Base-by-base conservation (phyloP, 106 monocot genomes). In the Dactylorhiza incarnata region DNA sequence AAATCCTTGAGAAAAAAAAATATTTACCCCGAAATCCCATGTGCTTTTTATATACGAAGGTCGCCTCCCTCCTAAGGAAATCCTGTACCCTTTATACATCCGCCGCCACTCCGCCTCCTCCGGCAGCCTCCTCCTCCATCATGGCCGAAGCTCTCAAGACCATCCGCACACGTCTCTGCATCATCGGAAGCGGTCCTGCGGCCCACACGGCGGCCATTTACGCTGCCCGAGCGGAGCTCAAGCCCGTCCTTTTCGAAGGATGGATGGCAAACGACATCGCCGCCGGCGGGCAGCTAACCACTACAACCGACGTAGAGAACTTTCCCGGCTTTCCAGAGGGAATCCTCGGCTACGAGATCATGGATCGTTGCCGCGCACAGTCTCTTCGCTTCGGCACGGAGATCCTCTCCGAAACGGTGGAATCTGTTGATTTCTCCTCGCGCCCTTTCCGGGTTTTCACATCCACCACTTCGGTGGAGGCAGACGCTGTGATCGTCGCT, bases 221-320 rank as follows among this genome's bases (percentile, higher is more conserved):
- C 80, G 93, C 93, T 16, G 88, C 87, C 11, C 85, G 96, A 9
- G 96, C 96, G 13, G 93, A 96, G 71, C 89, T 96, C 66, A 81
- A 80, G 50, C 93, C 93, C 16, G 26, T 96, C n/a, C 83, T 96
- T 68, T 96, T 90, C 84, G 96, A 93, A 72, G 96, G 96, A 6
- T 96, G 88, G 87, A 68, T 93, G 73, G 96, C 93, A 49, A 93
- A 93, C 79, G 90, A 85, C 82, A 90, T 96, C 79, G 93, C 93
- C 48, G 86, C 92, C 19, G 96, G 96, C 1, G 93, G 93, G 7
- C 95, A 96, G 81, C 90, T 96, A 52, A 96, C 93, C 74, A 96
- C 96, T 68, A 96, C 96, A 68, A 90, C 96, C 68, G 96, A 96
- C 59, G 96, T 96, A 11, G 96, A 96, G 78, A 96, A 96, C 85